Conservation (phyloP, 495 filamentous ascomycete genomes). For the Aspergillus mulundensis region DNA sequence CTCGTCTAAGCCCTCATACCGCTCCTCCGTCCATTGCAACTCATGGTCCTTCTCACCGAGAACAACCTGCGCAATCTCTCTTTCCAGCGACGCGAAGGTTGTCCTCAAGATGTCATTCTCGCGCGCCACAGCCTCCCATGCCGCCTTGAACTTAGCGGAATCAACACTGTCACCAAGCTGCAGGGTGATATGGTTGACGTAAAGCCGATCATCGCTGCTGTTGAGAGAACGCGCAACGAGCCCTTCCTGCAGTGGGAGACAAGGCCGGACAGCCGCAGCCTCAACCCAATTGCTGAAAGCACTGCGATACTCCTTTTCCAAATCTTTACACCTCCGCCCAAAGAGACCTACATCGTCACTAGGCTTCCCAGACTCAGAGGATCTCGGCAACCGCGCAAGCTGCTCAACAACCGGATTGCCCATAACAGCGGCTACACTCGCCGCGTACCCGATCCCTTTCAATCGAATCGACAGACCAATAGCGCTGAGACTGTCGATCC, state of each 20-base stretch:
- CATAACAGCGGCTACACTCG: constrained; percentile 65
- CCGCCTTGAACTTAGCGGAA: constrained; percentile 44
- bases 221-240: constrained; percentile 71
- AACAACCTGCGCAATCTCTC: constrained; percentile 65
- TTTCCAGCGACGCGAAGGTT: constrained; percentile 52
- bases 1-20: constrained; percentile 15
- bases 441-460: constrained; percentile 48
- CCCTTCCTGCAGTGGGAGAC: constrained; percentile 70
- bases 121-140: constrained; percentile 52
- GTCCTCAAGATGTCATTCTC: constrained; percentile 65
- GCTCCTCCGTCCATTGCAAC: constrained; percentile 21
- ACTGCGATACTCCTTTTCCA: constrained; percentile 56
- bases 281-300: constrained; percentile 22
- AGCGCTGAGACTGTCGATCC: constrained; percentile 35
- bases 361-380: constrained; percentile 2
- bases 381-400: constrained; percentile 34
- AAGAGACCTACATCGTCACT: constrained; percentile 6
- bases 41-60: constrained; percentile 20
- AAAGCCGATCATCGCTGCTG: constrained; percentile 50
- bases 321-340: constrained; percentile 19
- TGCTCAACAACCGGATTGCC: constrained; percentile 57
- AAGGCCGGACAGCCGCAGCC: constrained; percentile 26
- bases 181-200: constrained; percentile 75
- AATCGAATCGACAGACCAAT: constrained; percentile 62
- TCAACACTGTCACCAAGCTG: constrained; percentile 50